Evolutionary conservation across 768 basidiomycete species (phyloP).

Genomic region (Serendipita sp.): DNA sequence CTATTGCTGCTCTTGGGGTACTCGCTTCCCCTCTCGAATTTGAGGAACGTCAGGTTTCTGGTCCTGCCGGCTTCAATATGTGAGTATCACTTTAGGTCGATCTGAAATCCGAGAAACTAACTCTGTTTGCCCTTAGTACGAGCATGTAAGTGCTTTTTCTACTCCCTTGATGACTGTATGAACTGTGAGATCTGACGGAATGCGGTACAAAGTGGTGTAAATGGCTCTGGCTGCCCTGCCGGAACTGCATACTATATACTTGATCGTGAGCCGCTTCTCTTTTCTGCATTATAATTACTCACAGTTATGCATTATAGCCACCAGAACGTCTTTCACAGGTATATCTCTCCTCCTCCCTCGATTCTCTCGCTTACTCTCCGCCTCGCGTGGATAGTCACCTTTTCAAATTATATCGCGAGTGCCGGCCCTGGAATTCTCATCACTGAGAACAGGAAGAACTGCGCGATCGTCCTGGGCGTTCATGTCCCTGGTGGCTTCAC

Average conservation of each 20-base stretch:
- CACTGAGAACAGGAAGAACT: background rate
- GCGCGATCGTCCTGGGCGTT: background rate
- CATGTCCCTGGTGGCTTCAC: background rate
- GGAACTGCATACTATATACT: background rate
- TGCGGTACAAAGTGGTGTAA: background rate
- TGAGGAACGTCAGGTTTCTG: background rate
- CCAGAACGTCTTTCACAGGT: background rate
- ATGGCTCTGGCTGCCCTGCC: background rate
- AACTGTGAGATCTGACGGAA: no score
- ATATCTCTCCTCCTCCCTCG: no score
- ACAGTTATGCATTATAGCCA: background rate
- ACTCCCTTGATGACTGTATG: no score
- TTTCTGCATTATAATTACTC: no score
- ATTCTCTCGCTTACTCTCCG: background rate
- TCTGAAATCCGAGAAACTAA: background rate
- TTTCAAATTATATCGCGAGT: background rate
- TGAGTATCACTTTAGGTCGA: background rate
- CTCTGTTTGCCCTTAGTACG: background rate
- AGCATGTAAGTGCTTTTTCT: background rate
- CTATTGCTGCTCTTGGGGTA: no score
- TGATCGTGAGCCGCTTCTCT: no score
- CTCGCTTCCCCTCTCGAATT: background rate
- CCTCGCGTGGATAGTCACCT: background rate
- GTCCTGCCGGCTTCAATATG: background rate
- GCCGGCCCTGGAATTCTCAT: background rate